Evolutionary conservation across 192 early-diverging fungal genomes (phyloP).

Genomic region (Glomus cerebriforme): DNA sequence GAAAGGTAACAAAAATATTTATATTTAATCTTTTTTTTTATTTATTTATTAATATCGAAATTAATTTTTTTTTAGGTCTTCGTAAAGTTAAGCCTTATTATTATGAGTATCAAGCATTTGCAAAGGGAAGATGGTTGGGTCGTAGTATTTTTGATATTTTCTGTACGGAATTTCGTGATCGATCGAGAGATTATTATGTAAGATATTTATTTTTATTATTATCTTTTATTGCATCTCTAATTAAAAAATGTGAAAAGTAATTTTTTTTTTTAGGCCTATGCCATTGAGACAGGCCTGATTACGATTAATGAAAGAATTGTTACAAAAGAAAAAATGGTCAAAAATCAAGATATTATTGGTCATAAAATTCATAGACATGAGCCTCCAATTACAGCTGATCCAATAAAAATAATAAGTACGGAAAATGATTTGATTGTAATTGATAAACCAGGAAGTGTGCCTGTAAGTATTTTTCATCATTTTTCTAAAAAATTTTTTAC

Average conservation of each 20-base stretch:
- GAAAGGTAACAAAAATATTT: not conserved
- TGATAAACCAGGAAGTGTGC: slow-evolving; percentile 88
- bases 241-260: not conserved
- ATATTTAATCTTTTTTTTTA: not conserved
- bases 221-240: not conserved
- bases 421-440: slow-evolving; percentile 75
- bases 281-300: slow-evolving; percentile 82
- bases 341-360: slow-evolving; percentile 77
- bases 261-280: slow-evolving; percentile 49
- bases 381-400: slow-evolving; percentile 75
- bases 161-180: slow-evolving; percentile 85
- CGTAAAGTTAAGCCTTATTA: slow-evolving; percentile 87
- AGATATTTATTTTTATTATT: not conserved
- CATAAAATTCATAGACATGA: slow-evolving; percentile 94
- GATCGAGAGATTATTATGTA: slow-evolving; percentile 80
- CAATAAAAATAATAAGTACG: slow-evolving; percentile 65
- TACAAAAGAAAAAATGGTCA: slow-evolving; percentile 59
- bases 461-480: slow-evolving; percentile 50
- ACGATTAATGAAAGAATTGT: slow-evolving; percentile 71
- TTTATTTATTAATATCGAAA: not conserved
- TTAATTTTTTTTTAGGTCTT: slow-evolving; percentile 47
- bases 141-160: slow-evolving; percentile 81
- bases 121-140: slow-evolving; percentile 89
- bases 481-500: not conserved
- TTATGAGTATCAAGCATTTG: slow-evolving; percentile 77